phyloP scores from a whole-genome alignment of 2,329 filamentous ascomycete genomes.

The Epichloe bromicola region DNA sequence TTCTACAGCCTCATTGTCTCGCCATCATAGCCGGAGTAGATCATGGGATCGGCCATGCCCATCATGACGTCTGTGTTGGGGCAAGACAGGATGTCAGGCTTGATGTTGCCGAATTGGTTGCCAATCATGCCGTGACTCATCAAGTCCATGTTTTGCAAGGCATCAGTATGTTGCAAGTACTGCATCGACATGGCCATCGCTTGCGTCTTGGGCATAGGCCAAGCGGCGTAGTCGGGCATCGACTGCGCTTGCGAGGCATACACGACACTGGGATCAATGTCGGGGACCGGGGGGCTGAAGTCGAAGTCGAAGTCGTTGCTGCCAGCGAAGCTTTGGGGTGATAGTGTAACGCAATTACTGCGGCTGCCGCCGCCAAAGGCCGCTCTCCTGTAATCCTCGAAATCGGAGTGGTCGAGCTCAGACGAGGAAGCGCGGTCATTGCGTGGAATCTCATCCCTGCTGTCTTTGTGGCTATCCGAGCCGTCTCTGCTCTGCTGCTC shows the following conservation, averaged over 20 bases:
- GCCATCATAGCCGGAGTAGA: constrained; percentile 38
- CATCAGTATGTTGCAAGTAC: constrained; percentile 27
- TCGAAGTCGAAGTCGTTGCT: constrained; percentile 27
- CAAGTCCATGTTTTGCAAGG: constrained; percentile 29
- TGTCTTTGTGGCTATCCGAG: constrained; percentile 16
- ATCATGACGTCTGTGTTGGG: constrained; percentile 43
- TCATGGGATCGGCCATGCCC: constrained; percentile 45
- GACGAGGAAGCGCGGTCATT: constrained; percentile 37
- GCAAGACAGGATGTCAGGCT: constrained; percentile 40
- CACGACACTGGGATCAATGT: constrained; percentile 21
- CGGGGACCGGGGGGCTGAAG: constrained; percentile 20
- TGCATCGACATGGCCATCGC: constrained; percentile 22
- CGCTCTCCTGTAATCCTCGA: constrained; percentile 40
- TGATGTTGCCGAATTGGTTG: constrained; percentile 39
- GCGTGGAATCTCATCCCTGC: constrained; percentile 8
- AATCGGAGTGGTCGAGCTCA: constrained; percentile 41
- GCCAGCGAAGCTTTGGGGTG: constrained; percentile 37
- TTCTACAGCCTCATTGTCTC: constrained; percentile 27
- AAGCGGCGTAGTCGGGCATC: constrained; percentile 20
- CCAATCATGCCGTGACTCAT: constrained; percentile 38
- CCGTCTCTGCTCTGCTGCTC: constrained; percentile 31
- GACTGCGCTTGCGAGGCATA: constrained; percentile 24
- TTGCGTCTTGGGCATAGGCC: constrained; percentile 18
- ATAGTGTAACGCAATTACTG: constrained; percentile 29
- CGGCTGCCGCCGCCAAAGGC: constrained; percentile 28